Evolutionary conservation across 345 rosid species (phyloP), one percentile per base, ranked within the genome.

Genomic region (Eucalyptus brandiana): DNA sequence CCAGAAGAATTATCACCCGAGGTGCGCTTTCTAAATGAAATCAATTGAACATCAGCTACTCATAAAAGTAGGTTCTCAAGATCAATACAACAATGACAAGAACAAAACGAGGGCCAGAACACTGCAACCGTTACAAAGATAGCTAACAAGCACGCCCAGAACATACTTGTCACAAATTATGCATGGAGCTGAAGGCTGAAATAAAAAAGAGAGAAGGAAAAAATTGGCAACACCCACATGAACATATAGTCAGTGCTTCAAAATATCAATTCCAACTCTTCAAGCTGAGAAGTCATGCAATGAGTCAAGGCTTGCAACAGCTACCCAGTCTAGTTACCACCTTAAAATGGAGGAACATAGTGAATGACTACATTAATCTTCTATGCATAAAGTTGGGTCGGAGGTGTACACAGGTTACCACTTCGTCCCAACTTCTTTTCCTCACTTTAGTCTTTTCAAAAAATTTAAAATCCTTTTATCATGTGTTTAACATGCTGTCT

Each of bases 1-100:
- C 92, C 91, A 88, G 92, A 92, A 93, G 97, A 92, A 92, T 90
- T 91, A 93, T 92, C 95, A 92, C 92, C 95, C 88, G 80, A 88
- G 90, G 89, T 88, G 89, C 91, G 94, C 92, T 94, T 95, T 94
- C 98, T 96, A 92, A 93, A 92, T 91, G 91, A 93, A 91, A 91
- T 90, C 86, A 91, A 93, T 88, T 86, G 91, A 91, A 62, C 53
- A 85, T 90, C 93, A 93, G 93, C 90, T 87, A 90, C 89, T 23
- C n/a, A 87, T 80, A 86, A 90, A 18, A 88, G 87, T 37, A 76
- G 83, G 83, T 76, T 76, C 83, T 19, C 83, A 76, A 76, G 47
- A 76, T 76, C 83, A 76, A 19, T 37, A 76, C 47, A 37, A 5
- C 45, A 76, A 44, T 19, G 28, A 37, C 83, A 21, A 72, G 83